Percentiles rank a stretch among this genome's conserved stretches.
Conservation (phyloP, 495 filamentous ascomycete genomes). For the Bacidia rubella region DNA sequence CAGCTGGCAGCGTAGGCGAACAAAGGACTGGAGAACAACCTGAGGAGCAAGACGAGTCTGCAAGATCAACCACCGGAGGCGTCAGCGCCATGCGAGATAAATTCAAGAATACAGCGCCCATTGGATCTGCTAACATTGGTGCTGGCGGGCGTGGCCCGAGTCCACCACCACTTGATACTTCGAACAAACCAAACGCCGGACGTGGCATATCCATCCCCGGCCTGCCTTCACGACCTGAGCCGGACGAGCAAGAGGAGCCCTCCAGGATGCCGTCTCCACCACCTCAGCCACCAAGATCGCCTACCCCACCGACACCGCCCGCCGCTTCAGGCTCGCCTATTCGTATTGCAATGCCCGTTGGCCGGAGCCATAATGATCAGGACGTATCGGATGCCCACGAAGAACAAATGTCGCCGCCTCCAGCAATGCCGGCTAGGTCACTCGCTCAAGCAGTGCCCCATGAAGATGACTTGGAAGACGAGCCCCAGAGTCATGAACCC, state of each 20-base stretch:
- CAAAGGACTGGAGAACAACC: slow-evolving; percentile 46
- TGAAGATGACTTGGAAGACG: slow-evolving; percentile 51
- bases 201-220: slow-evolving; percentile 58
- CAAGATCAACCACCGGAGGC: slow-evolving; percentile 41
- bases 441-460: slow-evolving; percentile 45
- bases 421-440: slow-evolving; percentile 41
- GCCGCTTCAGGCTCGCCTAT: slow-evolving; percentile 54
- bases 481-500: slow-evolving; percentile 46
- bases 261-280: slow-evolving; percentile 40
- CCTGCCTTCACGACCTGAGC: slow-evolving; percentile 46
- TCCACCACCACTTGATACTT: slow-evolving; percentile 49
- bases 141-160: slow-evolving; percentile 32
- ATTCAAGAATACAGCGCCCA: slow-evolving; percentile 56
- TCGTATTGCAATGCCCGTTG: slow-evolving; percentile 75
- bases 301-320: slow-evolving; percentile 43
- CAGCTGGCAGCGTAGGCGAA: slow-evolving; percentile 42
- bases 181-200: slow-evolving; percentile 44
- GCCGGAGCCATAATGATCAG: slow-evolving; percentile 42
- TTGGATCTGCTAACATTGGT: slow-evolving; percentile 41
- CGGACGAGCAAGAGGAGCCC: slow-evolving; percentile 39
- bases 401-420: slow-evolving; percentile 35
- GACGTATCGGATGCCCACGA: slow-evolving; percentile 37
- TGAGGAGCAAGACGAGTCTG: slow-evolving; percentile 31
- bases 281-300: slow-evolving; percentile 43
- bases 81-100: slow-evolving; percentile 61